Evolutionary conservation across 2,329 filamentous ascomycete genomes (phyloP), one percentile per base, ranked within the genome.

Genomic region (Alternaria gaisen): DNA sequence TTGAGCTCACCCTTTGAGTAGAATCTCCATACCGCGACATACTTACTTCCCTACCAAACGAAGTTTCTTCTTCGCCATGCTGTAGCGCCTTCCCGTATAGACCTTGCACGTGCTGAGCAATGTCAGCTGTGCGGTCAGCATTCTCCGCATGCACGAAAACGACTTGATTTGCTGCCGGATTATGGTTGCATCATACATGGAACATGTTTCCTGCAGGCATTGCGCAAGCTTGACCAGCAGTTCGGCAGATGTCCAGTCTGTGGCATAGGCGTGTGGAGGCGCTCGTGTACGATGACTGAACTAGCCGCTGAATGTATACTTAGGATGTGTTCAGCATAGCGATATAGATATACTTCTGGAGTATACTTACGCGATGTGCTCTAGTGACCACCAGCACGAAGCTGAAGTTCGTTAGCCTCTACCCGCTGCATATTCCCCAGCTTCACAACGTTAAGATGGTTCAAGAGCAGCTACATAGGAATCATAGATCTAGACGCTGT

Each of bases 171-270:
- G 20, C 28, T 61, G 5, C 38, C 46, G 7, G 34, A 22, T 5
- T 65, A 53, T 34, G 52, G 43, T 7, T 54, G 59, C 20, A 43
- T 28, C 2, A 5, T 65, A 4, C 63, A 61, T 22, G 42, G 60
- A 7, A 14, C 28, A 2, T 67, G 59, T 47, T 56, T 68, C 4
- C 8, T 65, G 11, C 16, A 24, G 0, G n/a, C 40, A 2, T 53
- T 61, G 12, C 56, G 58, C 3, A 9, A 28, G 8, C 38, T n/a
- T 11, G 56, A 65, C 28, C 38, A 54, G 18, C 24, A 57, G 1
- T 40, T 47, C 7, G 61, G 58, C 16, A 58, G 24, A 5, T 69
- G 59, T 16, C 61, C 60, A 16, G 9, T 60, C 3, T 66, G 63
- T 26, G 41, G 22, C 14, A 10, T 62, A 7, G 51, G 20, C 0